These are phyloP conservation scores for Fusarium sp. DNA, from an alignment of 2,329 filamentous ascomycete genomes.

Conservation along the genomic window DNA sequence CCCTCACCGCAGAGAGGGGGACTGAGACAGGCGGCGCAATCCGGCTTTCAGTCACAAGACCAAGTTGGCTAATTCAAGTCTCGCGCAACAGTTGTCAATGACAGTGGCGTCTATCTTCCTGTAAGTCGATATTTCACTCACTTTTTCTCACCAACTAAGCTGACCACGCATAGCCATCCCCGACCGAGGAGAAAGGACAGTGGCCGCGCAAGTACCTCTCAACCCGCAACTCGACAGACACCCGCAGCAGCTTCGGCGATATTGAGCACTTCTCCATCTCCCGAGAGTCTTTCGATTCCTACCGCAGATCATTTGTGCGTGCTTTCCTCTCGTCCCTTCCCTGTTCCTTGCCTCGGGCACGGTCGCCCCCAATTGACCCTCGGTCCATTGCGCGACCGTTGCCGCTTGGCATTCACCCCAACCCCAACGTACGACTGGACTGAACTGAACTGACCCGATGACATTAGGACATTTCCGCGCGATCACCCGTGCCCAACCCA, in stretches of 20 bases:
- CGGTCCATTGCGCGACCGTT: not conserved
- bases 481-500: conserved; percentile 76
- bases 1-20: conserved; percentile 10
- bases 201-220: conserved; percentile 73
- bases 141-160: not conserved
- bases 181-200: conserved; percentile 83
- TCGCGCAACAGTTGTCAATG: conserved; percentile 81
- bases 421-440: conserved; percentile 9
- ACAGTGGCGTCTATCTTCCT: conserved; percentile 93
- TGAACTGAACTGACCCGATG: conserved; percentile 35
- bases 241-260: conserved; percentile 75
- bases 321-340: not conserved
- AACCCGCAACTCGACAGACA: conserved; percentile 67
- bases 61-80: conserved; percentile 42
- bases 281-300: conserved; percentile 96
- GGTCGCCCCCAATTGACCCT: not conserved
- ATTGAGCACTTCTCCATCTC: conserved; percentile 96
- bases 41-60: conserved; percentile 39
- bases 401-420: not conserved
- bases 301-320: conserved; percentile 92
- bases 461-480: conserved; percentile 86
- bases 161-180: conserved; percentile 75
- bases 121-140: conserved; percentile 61
- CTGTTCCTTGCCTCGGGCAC: not conserved
- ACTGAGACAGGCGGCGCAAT: conserved; percentile 30